Conservation (phyloP, 768 basidiomycete species). For the Rhizopogon vinicolor region DNA sequence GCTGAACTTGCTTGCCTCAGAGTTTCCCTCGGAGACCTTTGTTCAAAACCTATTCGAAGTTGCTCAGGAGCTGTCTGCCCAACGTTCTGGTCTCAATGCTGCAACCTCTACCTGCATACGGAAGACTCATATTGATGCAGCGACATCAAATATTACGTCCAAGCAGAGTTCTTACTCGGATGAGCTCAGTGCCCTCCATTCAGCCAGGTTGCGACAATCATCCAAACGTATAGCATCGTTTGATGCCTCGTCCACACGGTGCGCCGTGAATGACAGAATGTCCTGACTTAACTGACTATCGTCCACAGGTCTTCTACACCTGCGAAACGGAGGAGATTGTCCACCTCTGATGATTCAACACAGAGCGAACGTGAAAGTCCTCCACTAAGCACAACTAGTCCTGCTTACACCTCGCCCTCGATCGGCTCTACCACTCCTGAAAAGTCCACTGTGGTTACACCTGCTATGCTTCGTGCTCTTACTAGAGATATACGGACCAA, state of each 20-base stretch:
- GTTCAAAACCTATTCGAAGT: constrained; percentile 45
- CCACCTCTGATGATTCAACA: constrained; percentile 28
- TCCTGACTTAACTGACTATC: constrained; percentile 8
- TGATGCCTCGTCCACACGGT: constrained; percentile 37
- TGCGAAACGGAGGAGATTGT: constrained; percentile 42
- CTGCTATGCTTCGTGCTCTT: constrained; percentile 55
- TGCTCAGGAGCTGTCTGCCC: constrained; percentile 27
- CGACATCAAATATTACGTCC: constrained; percentile 29
- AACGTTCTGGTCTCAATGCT: constrained; percentile 6
- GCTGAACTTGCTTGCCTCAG: constrained; percentile 12
- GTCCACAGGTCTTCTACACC: constrained; percentile 19
- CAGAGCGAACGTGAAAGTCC: constrained; percentile 27
- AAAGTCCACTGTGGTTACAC: constrained; percentile 40
- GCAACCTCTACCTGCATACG: constrained; percentile 8
- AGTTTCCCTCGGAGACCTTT: constrained; percentile 38
- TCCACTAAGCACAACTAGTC: constrained; percentile 6
- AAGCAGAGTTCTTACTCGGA: constrained; percentile 30
- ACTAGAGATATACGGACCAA: constrained; percentile 26
- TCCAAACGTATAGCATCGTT: constrained; percentile 44
- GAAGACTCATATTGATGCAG: constrained; percentile 17
- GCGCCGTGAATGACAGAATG: constrained; percentile 8
- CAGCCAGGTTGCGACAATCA: constrained; percentile 38
- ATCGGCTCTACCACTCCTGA: constrained; percentile 39
- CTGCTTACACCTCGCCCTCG: constrained; percentile 36
- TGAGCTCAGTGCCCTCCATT: constrained; percentile 34